Evolutionary conservation across 1,284 basidiomycete species (phyloP).

Genomic region (Sanghuangporus sanghuang): DNA sequence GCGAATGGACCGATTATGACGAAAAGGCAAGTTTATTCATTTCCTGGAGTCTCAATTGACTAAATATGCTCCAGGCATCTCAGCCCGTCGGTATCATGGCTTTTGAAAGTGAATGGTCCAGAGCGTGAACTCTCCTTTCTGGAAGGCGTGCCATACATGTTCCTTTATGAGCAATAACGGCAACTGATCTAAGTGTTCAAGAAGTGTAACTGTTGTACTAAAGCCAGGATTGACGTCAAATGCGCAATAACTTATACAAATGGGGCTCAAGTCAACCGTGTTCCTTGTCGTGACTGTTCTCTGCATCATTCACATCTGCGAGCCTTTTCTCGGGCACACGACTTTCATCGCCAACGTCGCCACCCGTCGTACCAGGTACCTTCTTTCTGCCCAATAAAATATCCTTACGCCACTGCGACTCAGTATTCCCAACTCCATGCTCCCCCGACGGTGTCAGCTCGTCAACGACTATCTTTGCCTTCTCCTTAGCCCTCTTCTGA

Average conservation of each 20-base stretch:
- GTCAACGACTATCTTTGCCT: neutral
- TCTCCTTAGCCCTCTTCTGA: slow-evolving; percentile 28
- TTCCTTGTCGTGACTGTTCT: no score
- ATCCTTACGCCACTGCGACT: slow-evolving; percentile 19
- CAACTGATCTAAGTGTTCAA: neutral
- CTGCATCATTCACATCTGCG: no score
- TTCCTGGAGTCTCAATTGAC: neutral
- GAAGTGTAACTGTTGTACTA: no score
- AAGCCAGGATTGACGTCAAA: no score
- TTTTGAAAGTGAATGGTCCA: slow-evolving; percentile 57
- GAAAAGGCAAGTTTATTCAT: slow-evolving; percentile 53
- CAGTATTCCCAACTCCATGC: neutral
- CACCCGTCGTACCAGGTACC: neutral
- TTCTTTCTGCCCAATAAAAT: slow-evolving; percentile 21
- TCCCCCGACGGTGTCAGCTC: neutral
- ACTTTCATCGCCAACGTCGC: neutral
- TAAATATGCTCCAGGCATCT: slow-evolving; percentile 38
- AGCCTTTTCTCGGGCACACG: neutral
- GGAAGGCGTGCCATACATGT: neutral
- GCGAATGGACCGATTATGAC: slow-evolving; percentile 79
- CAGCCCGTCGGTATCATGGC: slow-evolving; percentile 61
- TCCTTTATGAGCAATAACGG: neutral
- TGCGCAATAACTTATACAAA: no score
- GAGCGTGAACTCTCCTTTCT: slow-evolving; percentile 37
- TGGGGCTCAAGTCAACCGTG: no score